These are phyloP conservation scores for Penicillium fuscoglaucum DNA, from an alignment of 2,329 filamentous ascomycete species.

Conservation along the genomic window DNA sequence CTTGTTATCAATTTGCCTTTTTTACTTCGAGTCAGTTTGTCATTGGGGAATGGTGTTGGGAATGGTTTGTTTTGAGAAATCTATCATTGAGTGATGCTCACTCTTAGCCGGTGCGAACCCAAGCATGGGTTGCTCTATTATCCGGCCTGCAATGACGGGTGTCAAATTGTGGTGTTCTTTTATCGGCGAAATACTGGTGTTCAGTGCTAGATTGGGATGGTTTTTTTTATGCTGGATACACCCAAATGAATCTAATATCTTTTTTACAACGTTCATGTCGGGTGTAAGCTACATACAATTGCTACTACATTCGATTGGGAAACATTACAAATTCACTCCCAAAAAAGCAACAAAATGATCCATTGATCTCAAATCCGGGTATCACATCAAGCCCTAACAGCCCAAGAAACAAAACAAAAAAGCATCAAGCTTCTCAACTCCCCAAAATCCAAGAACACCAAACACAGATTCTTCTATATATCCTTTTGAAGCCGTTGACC, in stretches of 20 bases:
- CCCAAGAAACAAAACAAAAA: conserved; percentile 2
- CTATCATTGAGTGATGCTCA: background rate
- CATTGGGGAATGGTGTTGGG: background rate
- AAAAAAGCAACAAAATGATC: conserved; percentile 7
- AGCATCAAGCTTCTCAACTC: conserved; percentile 9
- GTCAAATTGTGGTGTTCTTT: background rate
- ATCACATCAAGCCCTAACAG: conserved; percentile 15
- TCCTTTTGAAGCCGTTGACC: conserved; percentile 47
- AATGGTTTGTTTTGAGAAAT: too few species aligned
- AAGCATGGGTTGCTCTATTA: background rate
- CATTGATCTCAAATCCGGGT: conserved; percentile 13
- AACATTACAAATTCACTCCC: background rate
- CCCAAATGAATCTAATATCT: background rate
- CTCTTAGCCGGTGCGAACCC: background rate
- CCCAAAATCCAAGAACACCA: background rate
- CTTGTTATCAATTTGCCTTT: background rate
- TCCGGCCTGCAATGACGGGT: too few species aligned
- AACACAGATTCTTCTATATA: background rate
- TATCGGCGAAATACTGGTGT: background rate
- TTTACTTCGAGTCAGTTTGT: background rate
- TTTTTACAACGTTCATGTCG: background rate
- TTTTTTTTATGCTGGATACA: background rate
- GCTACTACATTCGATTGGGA: background rate
- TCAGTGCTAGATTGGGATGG: background rate
- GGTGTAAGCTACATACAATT: background rate